Base-by-base conservation (phyloP, 2,329 filamentous ascomycete genomes). In the Beauveria medogensis region DNA sequence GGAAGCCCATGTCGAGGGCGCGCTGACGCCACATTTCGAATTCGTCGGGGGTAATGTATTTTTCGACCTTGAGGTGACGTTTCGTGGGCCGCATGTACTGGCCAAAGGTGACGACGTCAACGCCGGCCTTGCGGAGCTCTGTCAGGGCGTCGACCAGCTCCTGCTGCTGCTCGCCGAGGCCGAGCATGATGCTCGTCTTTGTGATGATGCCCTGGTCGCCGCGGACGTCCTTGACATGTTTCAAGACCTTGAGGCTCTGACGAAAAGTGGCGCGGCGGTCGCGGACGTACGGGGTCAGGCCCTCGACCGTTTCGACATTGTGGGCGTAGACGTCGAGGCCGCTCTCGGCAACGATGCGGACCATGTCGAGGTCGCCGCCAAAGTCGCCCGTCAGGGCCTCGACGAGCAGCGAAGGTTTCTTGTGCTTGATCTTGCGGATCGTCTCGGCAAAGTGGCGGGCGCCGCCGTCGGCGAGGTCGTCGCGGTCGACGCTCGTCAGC, bases 11-110 rank as follows among this genome's bases (percentile, higher is more conserved):
- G 64, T 97, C 92, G 51, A 97, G 80, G 44, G 94, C 93, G 56
- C 92, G 85, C 77, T 91, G 85, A 63, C 90, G 85, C 94, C 94
- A 99, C 69, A 89, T 78, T 71, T 97, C 93, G 71, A 99, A 99
- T 64, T 88, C 86, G 64, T 89, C 90, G 1, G 94, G 94, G 0
- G 92, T 93, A 52, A 99, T 84, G 73, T 99, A 99, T 73, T 93
- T 91, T 70, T 96, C 89, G 37, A 99, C 94, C 74, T 96, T 88
- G 85, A 99, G 93, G 74, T 99, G 94, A 50, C 93, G 85, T 81
- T 97, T 99, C 5, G 94, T 99, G 2, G 94, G 94, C 12, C 93
- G 90, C 94, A 99, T 99, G 79, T 99, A 99, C 79, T 99, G 94
- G n/a, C 94, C 94, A 67, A 99, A 99, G 0, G 94, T 99, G 62